Percentiles rank a stretch among this genome's conserved stretches.
Conservation (phyloP, 352 stramenopile genomes). For the Phytophthora cactorum region DNA sequence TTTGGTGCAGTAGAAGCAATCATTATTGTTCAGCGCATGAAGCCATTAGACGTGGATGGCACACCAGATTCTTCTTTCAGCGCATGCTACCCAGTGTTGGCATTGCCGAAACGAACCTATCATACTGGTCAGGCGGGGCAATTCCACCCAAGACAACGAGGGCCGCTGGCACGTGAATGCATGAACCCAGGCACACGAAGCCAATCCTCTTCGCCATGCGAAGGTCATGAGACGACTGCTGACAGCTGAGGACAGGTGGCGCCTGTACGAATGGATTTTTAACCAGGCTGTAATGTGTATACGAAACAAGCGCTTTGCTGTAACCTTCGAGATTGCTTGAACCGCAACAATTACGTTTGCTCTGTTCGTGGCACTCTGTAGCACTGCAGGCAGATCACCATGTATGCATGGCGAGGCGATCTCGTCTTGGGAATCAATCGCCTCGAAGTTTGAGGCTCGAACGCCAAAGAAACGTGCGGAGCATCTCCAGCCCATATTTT, state of each 20-base stretch:
- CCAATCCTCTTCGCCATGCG: slow-evolving; percentile 12
- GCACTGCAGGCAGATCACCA: not conserved
- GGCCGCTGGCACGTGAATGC: not conserved
- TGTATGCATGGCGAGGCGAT: too few relatives aligned
- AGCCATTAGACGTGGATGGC: too few relatives aligned
- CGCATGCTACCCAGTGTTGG: too few relatives aligned
- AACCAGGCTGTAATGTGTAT: not conserved
- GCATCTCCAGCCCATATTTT: too few relatives aligned
- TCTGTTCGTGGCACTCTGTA: not conserved
- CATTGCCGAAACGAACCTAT: too few relatives aligned
- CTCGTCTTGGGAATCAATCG: too few relatives aligned
- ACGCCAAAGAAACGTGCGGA: too few relatives aligned
- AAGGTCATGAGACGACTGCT: slow-evolving; percentile 12
- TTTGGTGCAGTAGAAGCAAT: too few relatives aligned
- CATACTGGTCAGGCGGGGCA: too few relatives aligned
- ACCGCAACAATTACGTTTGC: not conserved
- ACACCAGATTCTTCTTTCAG: too few relatives aligned
- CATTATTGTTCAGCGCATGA: too few relatives aligned
- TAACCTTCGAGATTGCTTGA: not conserved
- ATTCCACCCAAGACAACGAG: not conserved
- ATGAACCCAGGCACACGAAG: slow-evolving; percentile 3
- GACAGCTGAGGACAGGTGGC: slow-evolving; percentile 13
- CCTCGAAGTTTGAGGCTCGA: too few relatives aligned
- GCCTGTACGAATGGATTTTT: not conserved
- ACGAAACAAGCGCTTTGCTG: not conserved